Evolutionary conservation across 2,329 filamentous ascomycete species (phyloP), one percentile per base, ranked within the genome.

Genomic region (Diaporthe longicolla): DNA sequence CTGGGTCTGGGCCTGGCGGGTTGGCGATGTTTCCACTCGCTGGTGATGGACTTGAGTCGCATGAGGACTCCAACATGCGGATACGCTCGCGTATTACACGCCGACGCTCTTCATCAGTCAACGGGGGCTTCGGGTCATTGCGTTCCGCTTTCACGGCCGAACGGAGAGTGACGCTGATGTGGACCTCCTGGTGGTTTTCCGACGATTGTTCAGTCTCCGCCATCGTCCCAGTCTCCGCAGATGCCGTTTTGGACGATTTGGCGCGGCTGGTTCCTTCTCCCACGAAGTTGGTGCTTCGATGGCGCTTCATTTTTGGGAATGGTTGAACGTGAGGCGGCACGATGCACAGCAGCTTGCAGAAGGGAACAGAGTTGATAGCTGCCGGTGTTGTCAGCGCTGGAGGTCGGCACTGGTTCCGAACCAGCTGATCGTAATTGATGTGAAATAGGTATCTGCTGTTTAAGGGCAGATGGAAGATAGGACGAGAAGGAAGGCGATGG

Each of bases 241-340:
- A 24, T 35, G 61, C 17, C 35, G 61, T 65, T 26, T 35, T 65
- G 32, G 61, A n/a, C 26, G 2, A 4, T 35, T 35, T 65, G 43
- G 26, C 10, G 43, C 43, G 61, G 24, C 61, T 35, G 10, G 26
- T 24, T 15, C 29, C 43, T 65, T 24, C 26, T 50, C 26, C 61
- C 26, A 17, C 43, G 11, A 19, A 26, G 61, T 10, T 26, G 26
- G 26, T 21, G 19, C 43, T 50, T 50, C 43, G 61, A 50, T 50
- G 43, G 43, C 61, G 61, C 17, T 50, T 65, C 61, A 65, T 65
- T 5, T 65, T 65, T 10, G 43, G 43, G 21, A 24, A 4, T 35
- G 19, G 21, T 19, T 37, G 6, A 2, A 24, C 9, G 19, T 24
- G 43, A 24, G 43, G 61, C 26, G 26, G 13, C 40, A n/a, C 24